phyloP scores from a whole-genome alignment of 129 eudicot species.

The Escallonia herrerae region DNA sequence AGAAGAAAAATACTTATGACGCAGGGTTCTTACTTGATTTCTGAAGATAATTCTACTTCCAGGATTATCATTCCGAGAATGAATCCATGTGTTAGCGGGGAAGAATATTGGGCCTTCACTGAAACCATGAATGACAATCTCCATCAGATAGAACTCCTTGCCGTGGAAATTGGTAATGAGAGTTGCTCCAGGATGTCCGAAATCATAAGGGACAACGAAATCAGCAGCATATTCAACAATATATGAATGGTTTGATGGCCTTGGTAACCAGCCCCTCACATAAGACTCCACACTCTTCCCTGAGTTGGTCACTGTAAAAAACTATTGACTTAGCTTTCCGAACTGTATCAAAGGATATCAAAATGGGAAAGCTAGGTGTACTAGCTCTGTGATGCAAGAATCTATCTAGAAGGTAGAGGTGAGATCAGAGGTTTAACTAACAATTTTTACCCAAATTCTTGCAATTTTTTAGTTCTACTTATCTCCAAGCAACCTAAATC shows the following conservation, averaged over 20 bases:
- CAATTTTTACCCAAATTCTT: too few relatives aligned
- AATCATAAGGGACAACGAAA: constrained; percentile 47
- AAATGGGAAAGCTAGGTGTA: too few relatives aligned
- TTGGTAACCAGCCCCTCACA: constrained; percentile 56
- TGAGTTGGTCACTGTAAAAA: constrained; percentile 44
- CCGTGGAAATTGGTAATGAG: constrained; percentile 53
- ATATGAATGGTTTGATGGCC: constrained; percentile 33
- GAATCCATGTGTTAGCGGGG: constrained; percentile 71
- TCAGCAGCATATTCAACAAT: constrained; percentile 49
- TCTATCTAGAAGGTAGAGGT: too few relatives aligned
- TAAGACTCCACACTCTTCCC: constrained; percentile 50
- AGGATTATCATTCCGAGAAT: constrained; percentile 55
- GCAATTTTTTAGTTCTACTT: too few relatives aligned
- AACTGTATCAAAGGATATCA: too few relatives aligned
- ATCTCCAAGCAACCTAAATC: too few relatives aligned
- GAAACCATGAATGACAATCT: constrained; percentile 54
- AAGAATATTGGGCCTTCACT: constrained; percentile 47
- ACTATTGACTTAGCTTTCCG: too few relatives aligned
- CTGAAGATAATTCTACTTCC: constrained; percentile 67
- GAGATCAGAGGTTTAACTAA: too few relatives aligned
- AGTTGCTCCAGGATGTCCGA: constrained; percentile 69
- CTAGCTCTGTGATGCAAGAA: too few relatives aligned
- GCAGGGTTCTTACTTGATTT: constrained; percentile 37
- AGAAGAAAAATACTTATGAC: not conserved
- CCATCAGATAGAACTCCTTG: constrained; percentile 56